Evolutionary conservation across 2,329 filamentous ascomycete species (phyloP).

Genomic region (Diaporthe capsici): DNA sequence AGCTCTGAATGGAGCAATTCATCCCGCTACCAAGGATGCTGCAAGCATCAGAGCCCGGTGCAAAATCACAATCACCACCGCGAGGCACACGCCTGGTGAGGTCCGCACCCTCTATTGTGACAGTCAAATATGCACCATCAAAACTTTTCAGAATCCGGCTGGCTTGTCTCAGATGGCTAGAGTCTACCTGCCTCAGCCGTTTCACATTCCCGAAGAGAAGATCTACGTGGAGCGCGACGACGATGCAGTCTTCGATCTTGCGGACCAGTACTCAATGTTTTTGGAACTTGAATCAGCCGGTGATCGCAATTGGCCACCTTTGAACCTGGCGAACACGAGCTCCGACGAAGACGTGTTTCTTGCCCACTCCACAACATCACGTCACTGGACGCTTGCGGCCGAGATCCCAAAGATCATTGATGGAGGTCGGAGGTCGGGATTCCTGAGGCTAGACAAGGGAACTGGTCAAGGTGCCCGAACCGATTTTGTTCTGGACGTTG

Average conservation of each 20-base stretch:
- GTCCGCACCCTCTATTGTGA: constrained; percentile 65
- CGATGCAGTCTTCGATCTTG: constrained; percentile 62
- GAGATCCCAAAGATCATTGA: constrained; percentile 59
- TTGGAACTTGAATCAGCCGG: constrained; percentile 68
- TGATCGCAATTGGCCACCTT: constrained; percentile 66
- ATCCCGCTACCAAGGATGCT: constrained; percentile 53
- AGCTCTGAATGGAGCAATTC: constrained; percentile 53
- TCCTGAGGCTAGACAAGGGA: constrained; percentile 53
- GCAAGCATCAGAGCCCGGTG: constrained; percentile 57
- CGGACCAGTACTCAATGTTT: constrained; percentile 63
- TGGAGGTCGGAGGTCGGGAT: constrained; percentile 51
- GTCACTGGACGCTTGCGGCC: constrained; percentile 58
- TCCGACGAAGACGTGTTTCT: constrained; percentile 47
- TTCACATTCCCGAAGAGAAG: constrained; percentile 66
- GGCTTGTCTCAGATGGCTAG: constrained; percentile 62
- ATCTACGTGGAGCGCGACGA: constrained; percentile 64
- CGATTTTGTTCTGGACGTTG: constrained; percentile 63
- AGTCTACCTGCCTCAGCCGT: constrained; percentile 63
- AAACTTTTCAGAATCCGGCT: constrained; percentile 62
- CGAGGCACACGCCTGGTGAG: constrained; percentile 50
- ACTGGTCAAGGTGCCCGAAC: constrained; percentile 52
- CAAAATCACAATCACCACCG: constrained; percentile 57
- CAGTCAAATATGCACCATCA: constrained; percentile 68
- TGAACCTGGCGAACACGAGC: constrained; percentile 53
- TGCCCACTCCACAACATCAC: constrained; percentile 45